Base-by-base conservation (phyloP, 2,329 filamentous ascomycete species). In the Ceratocystis colombiana region DNA sequence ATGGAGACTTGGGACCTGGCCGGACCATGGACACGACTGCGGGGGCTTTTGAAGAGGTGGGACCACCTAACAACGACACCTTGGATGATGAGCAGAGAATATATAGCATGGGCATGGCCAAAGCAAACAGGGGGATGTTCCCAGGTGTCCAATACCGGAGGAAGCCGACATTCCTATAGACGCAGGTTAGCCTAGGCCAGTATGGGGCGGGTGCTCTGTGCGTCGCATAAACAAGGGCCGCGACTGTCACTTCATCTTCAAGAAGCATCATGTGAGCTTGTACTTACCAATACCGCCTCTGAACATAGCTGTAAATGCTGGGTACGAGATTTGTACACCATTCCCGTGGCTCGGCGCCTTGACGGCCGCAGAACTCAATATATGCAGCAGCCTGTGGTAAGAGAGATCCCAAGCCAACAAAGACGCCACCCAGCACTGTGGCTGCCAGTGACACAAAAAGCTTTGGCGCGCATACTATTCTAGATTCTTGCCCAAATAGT, bases 231-330 rank as follows among this genome's bases (percentile, higher is more conserved):
- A 6, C 6, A 17, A 37, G 61, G 8, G 37, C 10, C 61, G 20
- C 28, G 15, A 45, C 5, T 2, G 28, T 20, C 55, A 33, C 30
- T 59, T 59, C 25, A n/a, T 59, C 7, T 25, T n/a, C 6, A 37
- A n/a, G 55, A 28, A 20, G 8, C 25, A 17, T 33, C n/a, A 59
- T 59, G 25, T n/a, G 55, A 30, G 15, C 20, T 28, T 57, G 53
- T 5, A 75, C 84, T 74, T 80, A 96, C 92, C 94, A 99, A 75
- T 99, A 97, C 71, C 89, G 80, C 59, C 81, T 80, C 73, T 99
- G 94, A 1, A 97, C 93, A 79, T 88, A 97, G 0, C 85, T 82
- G 76, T 96, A 97, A 68, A 99, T 92, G 73, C 90, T 96, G 3
- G 94, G 94, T 12, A 92, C 69, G n/a, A 76, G 74, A 20, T 78